Evolutionary conservation across 108 stramenopile species (phyloP).

Genomic region (Nitzschia inconspicua): DNA sequence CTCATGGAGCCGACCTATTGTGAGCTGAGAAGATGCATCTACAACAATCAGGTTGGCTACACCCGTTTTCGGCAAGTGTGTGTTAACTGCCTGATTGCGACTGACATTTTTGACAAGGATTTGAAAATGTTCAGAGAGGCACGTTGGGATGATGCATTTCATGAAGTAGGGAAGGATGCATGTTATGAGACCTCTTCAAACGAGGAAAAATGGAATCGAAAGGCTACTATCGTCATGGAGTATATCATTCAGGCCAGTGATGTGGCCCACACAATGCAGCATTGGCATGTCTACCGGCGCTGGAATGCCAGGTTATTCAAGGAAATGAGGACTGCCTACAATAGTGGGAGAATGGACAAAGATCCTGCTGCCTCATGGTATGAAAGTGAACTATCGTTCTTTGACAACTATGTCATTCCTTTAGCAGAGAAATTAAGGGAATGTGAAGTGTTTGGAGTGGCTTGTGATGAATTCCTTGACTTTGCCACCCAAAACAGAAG

Average conservation of each 20-base stretch:
- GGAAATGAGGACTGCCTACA: slow-evolving; percentile 51
- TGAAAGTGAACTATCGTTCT: slow-evolving; percentile 44
- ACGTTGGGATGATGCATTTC: slow-evolving; percentile 27
- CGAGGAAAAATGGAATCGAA: slow-evolving; percentile 18
- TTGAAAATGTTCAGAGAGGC: slow-evolving; percentile 24
- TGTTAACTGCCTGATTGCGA: slow-evolving; percentile 47
- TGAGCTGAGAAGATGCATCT: slow-evolving; percentile 45
- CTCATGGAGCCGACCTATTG: slow-evolving; percentile 36
- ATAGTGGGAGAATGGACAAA: slow-evolving; percentile 30
- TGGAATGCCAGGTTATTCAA: slow-evolving; percentile 41
- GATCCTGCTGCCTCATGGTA: slow-evolving; percentile 54
- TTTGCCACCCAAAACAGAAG: slow-evolving; percentile 14
- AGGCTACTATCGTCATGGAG: slow-evolving; percentile 43
- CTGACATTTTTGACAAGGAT: slow-evolving; percentile 59
- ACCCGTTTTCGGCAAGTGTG: slow-evolving; percentile 22
- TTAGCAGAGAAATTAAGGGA: slow-evolving; percentile 25
- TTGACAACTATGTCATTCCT: slow-evolving; percentile 36
- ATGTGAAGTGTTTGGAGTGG: slow-evolving; percentile 29
- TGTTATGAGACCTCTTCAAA: neutral
- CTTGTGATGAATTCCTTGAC: slow-evolving; percentile 20
- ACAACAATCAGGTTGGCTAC: slow-evolving; percentile 27
- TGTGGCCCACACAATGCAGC: slow-evolving; percentile 57
- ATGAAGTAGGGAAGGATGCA: neutral
- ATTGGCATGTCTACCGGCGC: slow-evolving; percentile 44
- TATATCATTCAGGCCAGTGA: slow-evolving; percentile 55